phyloP scores from a whole-genome alignment of 2,329 filamentous ascomycete species.

The Nemania diffusa region DNA sequence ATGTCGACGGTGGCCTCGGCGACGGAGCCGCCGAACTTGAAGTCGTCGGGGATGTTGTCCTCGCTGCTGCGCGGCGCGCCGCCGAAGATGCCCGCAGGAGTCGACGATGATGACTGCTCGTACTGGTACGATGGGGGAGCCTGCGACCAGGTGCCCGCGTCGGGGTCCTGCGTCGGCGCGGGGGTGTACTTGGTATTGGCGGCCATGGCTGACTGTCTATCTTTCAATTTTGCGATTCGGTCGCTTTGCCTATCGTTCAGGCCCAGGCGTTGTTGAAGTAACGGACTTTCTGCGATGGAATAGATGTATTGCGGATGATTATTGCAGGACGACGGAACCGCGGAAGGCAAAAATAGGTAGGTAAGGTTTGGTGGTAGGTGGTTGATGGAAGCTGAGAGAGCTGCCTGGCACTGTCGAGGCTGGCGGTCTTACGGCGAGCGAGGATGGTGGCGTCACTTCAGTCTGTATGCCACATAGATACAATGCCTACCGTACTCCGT shows the following conservation, averaged over 20 bases:
- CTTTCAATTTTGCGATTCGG: constrained; percentile 13
- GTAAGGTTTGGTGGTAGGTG: neutral
- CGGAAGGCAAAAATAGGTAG: constrained; percentile 14
- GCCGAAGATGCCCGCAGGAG: constrained; percentile 68
- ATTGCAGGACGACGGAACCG: constrained; percentile 14
- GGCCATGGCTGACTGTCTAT: constrained; percentile 67
- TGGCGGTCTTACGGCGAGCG: constrained; percentile 13
- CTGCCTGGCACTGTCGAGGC: constrained; percentile 24
- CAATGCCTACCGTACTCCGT: too few species aligned
- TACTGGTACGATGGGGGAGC: constrained; percentile 83
- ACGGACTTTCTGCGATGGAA: constrained; percentile 3
- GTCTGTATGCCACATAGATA: too few species aligned
- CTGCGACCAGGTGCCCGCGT: constrained; percentile 72
- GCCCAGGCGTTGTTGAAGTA: neutral
- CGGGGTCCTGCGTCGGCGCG: constrained; percentile 86
- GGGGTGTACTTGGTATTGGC: constrained; percentile 83
- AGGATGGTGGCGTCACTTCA: constrained; percentile 31
- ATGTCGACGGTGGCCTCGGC: constrained; percentile 95
- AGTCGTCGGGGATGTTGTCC: constrained; percentile 95
- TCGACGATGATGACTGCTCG: constrained; percentile 59
- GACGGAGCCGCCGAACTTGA: constrained; percentile 97
- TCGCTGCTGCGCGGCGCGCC: constrained; percentile 80
- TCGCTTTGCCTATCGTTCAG: constrained; percentile 6
- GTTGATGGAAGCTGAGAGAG: constrained; percentile 25
- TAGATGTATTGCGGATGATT: neutral